Conservation (phyloP, 805 yeast species). For the Maudiozyma barnettii region DNA sequence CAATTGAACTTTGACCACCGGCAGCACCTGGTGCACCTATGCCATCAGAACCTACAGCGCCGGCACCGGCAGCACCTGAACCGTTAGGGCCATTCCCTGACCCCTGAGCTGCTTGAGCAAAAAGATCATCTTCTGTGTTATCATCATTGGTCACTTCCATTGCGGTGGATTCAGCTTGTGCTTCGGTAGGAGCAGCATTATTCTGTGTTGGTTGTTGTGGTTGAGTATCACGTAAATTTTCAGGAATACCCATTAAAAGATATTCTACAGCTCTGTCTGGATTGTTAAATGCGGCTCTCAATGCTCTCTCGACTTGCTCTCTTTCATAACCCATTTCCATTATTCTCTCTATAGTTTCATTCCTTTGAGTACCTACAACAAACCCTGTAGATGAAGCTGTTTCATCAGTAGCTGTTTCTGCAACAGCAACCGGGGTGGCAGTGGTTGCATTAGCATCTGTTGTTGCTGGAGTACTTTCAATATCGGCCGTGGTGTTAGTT, state of each 20-base stretch:
- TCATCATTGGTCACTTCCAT: conserved; percentile 6
- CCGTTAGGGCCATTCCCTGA: conserved; percentile 1
- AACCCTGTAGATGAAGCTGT: conserved; percentile 40
- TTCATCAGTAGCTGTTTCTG: conserved; percentile 9
- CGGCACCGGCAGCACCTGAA: conserved; percentile 15
- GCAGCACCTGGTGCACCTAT: conserved; percentile 12
- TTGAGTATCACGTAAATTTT: conserved; percentile 34
- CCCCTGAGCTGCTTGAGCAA: conserved; percentile 35
- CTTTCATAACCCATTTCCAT: conserved; percentile 95
- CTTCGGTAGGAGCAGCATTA: conserved; percentile 10
- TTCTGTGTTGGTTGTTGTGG: conserved; percentile 4
- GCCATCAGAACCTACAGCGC: not conserved
- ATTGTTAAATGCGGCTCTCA: conserved; percentile 91
- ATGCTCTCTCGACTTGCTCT: conserved; percentile 76
- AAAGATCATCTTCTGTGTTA: conserved; percentile 29
- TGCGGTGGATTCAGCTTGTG: conserved; percentile 12
- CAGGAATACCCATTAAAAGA: conserved; percentile 82
- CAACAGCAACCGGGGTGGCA: not conserved
- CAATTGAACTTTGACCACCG: conserved; percentile 32
- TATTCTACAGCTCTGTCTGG: conserved; percentile 98
- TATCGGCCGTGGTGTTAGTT: conserved; percentile 1
- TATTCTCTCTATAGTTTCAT: conserved; percentile 68
- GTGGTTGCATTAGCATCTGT: not conserved
- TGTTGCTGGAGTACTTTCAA: conserved; percentile 4
- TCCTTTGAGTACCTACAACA: conserved; percentile 71